A percentile compares a stretch with the other conserved stretches of the same genome.
Conservation (phyloP, 805 yeast genomes). For the Kuraishia molischiana region DNA sequence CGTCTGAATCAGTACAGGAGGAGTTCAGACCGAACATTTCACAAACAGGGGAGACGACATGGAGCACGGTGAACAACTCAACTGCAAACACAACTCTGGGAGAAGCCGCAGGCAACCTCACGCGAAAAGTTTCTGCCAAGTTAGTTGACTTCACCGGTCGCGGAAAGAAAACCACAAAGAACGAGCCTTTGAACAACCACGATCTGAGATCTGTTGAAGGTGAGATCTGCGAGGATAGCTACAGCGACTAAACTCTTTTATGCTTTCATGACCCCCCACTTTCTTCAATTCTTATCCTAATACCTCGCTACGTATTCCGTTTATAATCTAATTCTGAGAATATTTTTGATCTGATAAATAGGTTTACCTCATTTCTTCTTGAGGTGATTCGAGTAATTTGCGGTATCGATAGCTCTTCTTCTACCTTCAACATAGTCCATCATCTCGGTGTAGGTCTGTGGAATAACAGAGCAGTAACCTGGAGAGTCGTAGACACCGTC, state of each 20-base stretch:
- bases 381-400: slow-evolving; percentile 45
- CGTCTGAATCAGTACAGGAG: slow-evolving; percentile 1
- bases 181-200: slow-evolving; percentile 16
- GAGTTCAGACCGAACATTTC: slow-evolving; percentile 1
- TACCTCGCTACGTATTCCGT: too few relatives aligned
- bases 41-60: slow-evolving; percentile 5
- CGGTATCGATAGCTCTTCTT: slow-evolving; percentile 81
- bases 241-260: neutral
- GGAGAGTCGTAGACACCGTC: slow-evolving; percentile 30
- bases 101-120: slow-evolving; percentile 4
- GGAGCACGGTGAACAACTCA: slow-evolving; percentile 7
- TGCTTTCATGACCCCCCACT: neutral
- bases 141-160: slow-evolving; percentile 37
- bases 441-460: slow-evolving; percentile 86
- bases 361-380: slow-evolving; percentile 10
- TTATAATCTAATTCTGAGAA: too few relatives aligned
- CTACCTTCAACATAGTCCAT: slow-evolving; percentile 85
- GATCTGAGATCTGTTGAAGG: slow-evolving; percentile 12
- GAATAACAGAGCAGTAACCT: slow-evolving; percentile 70
- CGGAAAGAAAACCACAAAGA: slow-evolving; percentile 27
- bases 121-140: slow-evolving; percentile 22
- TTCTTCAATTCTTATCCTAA: too few relatives aligned
- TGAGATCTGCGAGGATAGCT: slow-evolving; percentile 6
- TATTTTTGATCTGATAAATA: neutral
- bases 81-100: too few relatives aligned